These are phyloP conservation scores for Lasiosphaeria miniovina DNA, from an alignment of 495 filamentous ascomycete species.

Conservation along the genomic window DNA sequence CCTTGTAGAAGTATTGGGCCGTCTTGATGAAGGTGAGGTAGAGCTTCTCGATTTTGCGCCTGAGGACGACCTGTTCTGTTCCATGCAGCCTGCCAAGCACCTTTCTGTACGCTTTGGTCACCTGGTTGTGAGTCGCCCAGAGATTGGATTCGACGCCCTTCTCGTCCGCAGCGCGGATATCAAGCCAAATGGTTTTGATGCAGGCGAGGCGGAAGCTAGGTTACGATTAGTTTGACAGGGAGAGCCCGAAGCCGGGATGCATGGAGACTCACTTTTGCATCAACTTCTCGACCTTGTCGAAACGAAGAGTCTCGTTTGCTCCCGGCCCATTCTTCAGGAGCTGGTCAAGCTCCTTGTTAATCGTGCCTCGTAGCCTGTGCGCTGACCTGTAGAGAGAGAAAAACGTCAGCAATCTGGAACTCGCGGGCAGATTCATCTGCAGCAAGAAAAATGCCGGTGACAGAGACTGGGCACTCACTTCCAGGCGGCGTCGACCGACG, in stretches of 20 bases:
- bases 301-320: constrained; percentile 51
- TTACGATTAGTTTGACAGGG: constrained; percentile 21
- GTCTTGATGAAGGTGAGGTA: constrained; percentile 83
- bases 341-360: constrained; percentile 39
- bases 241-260: constrained; percentile 14
- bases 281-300: constrained; percentile 55
- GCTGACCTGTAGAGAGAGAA: constrained; percentile 19
- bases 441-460: too few relatives aligned
- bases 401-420: not conserved
- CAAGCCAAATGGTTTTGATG: constrained; percentile 66
- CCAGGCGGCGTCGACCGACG: constrained; percentile 22
- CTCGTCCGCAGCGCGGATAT: constrained; percentile 65
- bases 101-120: constrained; percentile 75
- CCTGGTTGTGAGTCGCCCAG: constrained; percentile 74
- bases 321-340: constrained; percentile 41
- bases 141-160: constrained; percentile 64
- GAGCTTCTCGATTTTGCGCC: constrained; percentile 72
- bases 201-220: constrained; percentile 66
- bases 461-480: constrained; percentile 21
- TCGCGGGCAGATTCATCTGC: too few relatives aligned
- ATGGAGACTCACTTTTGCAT: constrained; percentile 53
- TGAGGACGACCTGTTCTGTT: constrained; percentile 64
- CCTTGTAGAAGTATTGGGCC: constrained; percentile 80
- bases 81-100: constrained; percentile 42
- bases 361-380: constrained; percentile 22